phyloP scores from a whole-genome alignment of 306 rosid species.

The Alnus glutinosa region DNA sequence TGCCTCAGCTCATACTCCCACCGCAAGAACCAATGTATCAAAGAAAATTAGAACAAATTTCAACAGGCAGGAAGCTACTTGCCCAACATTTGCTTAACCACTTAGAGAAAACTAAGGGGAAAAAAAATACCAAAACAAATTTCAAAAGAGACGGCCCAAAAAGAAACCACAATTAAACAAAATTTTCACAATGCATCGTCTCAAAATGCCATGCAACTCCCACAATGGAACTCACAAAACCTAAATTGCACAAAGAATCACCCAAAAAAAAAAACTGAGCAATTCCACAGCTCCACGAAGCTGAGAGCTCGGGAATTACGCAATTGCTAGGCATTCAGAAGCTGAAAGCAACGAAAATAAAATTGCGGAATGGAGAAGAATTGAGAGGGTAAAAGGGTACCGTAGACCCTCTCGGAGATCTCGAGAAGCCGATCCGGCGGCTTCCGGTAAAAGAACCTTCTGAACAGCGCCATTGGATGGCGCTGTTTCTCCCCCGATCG shows the following conservation, averaged over 20 bases:
- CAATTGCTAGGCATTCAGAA: slow-evolving; percentile 17
- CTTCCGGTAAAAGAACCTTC: slow-evolving; percentile 89
- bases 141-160: not conserved
- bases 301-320: slow-evolving; percentile 12
- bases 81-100: slow-evolving; percentile 12
- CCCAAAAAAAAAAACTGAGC: slow-evolving; percentile 13
- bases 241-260: slow-evolving; percentile 10
- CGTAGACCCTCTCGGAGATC: slow-evolving; percentile 96
- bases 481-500: slow-evolving; percentile 88
- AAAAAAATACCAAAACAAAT: not conserved
- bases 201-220: slow-evolving; percentile 22
- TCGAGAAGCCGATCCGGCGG: slow-evolving; percentile 99
- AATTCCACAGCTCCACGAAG: slow-evolving; percentile 21
- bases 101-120: not conserved
- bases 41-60: slow-evolving; percentile 5
- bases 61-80: not conserved
- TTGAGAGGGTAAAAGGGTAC: slow-evolving; percentile 33
- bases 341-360: not conserved
- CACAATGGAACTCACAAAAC: slow-evolving; percentile 27
- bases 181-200: slow-evolving; percentile 37
- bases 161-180: slow-evolving; percentile 27
- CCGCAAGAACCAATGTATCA: not conserved
- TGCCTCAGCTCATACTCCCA: slow-evolving; percentile 6
- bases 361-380: not conserved
- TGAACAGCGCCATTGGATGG: slow-evolving; percentile 99